phyloP scores from a whole-genome alignment of 2,329 filamentous ascomycete genomes.

The Penicillium sp. region DNA sequence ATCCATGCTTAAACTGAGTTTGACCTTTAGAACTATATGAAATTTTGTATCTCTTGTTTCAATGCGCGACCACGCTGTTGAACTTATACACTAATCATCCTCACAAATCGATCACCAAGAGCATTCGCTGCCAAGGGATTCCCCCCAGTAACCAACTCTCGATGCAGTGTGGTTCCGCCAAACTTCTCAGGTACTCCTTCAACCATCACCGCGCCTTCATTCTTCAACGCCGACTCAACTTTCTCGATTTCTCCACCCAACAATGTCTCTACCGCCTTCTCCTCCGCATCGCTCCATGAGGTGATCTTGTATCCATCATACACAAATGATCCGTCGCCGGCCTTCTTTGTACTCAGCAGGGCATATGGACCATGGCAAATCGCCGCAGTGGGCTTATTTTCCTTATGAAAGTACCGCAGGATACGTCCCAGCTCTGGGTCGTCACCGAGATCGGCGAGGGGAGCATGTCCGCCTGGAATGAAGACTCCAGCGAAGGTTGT shows the following conservation, averaged over 20 bases:
- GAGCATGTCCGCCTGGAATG: constrained; percentile 49
- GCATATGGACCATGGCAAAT: constrained; percentile 52
- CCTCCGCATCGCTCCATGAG: constrained; percentile 47
- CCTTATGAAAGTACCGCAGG: constrained; percentile 41
- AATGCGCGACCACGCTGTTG: neutral
- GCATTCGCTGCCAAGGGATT: constrained; percentile 35
- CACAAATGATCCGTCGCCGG: constrained; percentile 38
- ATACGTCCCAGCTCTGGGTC: constrained; percentile 46
- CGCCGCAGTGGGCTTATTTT: constrained; percentile 45
- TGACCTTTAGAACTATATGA: no score
- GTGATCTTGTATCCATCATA: constrained; percentile 51
- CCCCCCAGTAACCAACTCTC: constrained; percentile 39
- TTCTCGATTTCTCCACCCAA: constrained; percentile 39
- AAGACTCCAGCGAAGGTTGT: constrained; percentile 43
- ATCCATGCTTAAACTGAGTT: no score
- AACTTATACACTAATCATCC: constrained; percentile 29
- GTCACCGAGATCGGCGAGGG: constrained; percentile 43
- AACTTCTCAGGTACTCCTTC: constrained; percentile 6
- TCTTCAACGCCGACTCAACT: neutral
- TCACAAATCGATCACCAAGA: constrained; percentile 35
- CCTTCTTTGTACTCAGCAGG: constrained; percentile 43
- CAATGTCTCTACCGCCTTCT: constrained; percentile 48
- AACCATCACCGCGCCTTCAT: neutral
- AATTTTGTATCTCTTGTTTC: no score
- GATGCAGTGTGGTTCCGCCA: constrained; percentile 45